A percentile compares a stretch with the other conserved stretches of the same genome.
These are phyloP conservation scores for Prunus yedoensis DNA, from an alignment of 331 rosid species.

Conservation along the genomic window DNA sequence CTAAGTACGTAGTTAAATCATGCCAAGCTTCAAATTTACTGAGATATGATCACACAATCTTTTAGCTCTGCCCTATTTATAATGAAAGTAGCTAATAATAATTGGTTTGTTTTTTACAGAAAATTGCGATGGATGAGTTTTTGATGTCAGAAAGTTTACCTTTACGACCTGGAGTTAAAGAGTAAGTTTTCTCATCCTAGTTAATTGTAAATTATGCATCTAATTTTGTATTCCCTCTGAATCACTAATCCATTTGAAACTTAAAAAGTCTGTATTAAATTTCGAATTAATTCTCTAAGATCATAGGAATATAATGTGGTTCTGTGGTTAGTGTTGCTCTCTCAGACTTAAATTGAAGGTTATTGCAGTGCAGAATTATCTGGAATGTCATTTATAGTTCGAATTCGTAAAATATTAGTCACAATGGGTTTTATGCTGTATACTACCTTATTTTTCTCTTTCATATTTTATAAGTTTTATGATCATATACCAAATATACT, in stretches of 20 bases:
- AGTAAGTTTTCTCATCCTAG: constrained; percentile 57
- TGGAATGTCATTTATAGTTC: background rate
- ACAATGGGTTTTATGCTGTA: background rate
- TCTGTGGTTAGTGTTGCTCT: background rate
- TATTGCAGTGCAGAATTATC: background rate
- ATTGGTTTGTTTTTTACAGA: constrained; percentile 50
- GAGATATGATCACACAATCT: background rate
- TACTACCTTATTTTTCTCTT: background rate
- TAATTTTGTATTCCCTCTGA: background rate
- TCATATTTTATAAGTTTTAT: background rate
- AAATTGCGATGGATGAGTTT: constrained; percentile 63
- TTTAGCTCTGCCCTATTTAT: background rate
- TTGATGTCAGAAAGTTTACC: constrained; percentile 65
- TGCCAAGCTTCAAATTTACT: background rate
- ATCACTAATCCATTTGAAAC: background rate
- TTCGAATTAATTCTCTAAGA: background rate
- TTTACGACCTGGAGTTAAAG: constrained; percentile 83
- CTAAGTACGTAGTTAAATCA: background rate
- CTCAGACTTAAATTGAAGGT: background rate
- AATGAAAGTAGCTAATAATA: constrained; percentile 23
- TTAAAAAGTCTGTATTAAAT: background rate
- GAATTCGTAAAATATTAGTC: background rate
- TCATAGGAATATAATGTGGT: background rate
- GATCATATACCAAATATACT: background rate
- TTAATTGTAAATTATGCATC: constrained; percentile 14